These are phyloP conservation scores for Abortiporus biennis DNA, from an alignment of 1,284 basidiomycete species.

Conservation along the genomic window DNA sequence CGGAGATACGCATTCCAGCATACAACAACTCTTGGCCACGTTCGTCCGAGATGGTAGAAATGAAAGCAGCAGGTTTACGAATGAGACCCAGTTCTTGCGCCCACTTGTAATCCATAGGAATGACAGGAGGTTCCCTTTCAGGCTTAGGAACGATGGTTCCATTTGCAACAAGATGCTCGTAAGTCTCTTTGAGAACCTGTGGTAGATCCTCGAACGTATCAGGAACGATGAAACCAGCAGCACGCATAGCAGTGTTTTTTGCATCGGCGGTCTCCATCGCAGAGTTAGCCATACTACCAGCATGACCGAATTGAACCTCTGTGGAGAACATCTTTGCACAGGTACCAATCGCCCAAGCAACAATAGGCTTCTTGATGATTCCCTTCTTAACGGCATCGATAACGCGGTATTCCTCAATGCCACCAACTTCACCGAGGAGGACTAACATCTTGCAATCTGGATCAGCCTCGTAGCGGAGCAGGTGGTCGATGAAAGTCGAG, in stretches of 20 bases:
- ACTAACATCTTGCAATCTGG: conserved; percentile 99
- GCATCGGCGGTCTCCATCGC: conserved; percentile 96
- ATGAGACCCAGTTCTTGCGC: conserved; percentile 97
- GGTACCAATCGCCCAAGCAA: conserved; percentile 99
- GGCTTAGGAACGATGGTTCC: conserved; percentile 70
- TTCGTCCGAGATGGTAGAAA: conserved; percentile 99
- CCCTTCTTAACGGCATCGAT: conserved; percentile 96
- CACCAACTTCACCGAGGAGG: conserved; percentile 97
- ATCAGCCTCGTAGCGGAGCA: conserved; percentile 96
- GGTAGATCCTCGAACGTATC: conserved; percentile 98
- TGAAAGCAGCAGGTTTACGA: conserved; percentile 98
- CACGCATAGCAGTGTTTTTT: conserved; percentile 95
- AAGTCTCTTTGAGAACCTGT: conserved; percentile 76
- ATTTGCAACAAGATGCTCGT: conserved; percentile 73
- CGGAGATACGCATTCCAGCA: conserved; percentile 98
- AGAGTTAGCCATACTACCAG: conserved; percentile 97
- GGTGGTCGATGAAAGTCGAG: conserved; percentile 98
- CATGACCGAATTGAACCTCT: conserved; percentile 99
- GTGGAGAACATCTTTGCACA: conserved; percentile 99
- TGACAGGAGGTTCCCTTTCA: conserved; percentile 90
- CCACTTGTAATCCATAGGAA: conserved; percentile 99
- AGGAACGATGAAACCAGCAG: conserved; percentile 94
- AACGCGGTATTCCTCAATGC: conserved; percentile 98
- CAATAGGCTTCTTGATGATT: conserved; percentile 95
- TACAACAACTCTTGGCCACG: conserved; percentile 98